Evolutionary conservation across 495 filamentous ascomycete genomes (phyloP).

Genomic region (Podospora pseudocomata): DNA sequence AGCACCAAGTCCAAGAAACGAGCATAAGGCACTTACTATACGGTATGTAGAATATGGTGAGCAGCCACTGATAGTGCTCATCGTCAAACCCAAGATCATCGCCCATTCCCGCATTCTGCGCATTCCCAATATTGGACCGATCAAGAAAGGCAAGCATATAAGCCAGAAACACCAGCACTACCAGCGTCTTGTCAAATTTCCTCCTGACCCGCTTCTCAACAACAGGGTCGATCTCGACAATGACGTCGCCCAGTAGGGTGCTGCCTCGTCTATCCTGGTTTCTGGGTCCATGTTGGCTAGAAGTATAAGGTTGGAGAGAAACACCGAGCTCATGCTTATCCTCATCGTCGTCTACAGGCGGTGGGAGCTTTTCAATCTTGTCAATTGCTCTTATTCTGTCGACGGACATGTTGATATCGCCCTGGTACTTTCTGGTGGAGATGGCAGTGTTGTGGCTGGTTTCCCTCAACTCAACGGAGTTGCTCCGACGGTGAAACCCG

Average conservation of each 20-base stretch:
- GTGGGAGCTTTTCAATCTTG: background rate
- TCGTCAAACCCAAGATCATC: slow-evolving; percentile 41
- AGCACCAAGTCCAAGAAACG: background rate
- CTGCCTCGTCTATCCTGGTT: background rate
- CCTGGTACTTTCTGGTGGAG: background rate
- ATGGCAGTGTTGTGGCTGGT: background rate
- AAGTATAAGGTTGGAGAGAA: background rate
- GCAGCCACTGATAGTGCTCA: slow-evolving; percentile 57
- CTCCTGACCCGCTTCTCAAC: background rate
- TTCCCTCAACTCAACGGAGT: background rate
- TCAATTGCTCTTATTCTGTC: background rate
- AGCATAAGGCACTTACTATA: slow-evolving; percentile 38
- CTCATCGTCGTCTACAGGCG: background rate
- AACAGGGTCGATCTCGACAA: background rate
- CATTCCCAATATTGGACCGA: slow-evolving; percentile 68
- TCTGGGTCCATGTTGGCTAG: background rate
- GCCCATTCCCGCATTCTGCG: slow-evolving; percentile 51
- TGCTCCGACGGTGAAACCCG: background rate
- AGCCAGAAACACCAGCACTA: background rate
- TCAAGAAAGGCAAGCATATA: slow-evolving; percentile 60
- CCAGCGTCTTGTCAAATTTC: background rate
- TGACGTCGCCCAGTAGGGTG: background rate
- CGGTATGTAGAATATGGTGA: slow-evolving; percentile 74
- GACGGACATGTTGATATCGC: background rate
- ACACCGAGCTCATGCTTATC: background rate